Percentiles rank a stretch among this genome's conserved stretches.
Evolutionary conservation across 1,284 basidiomycete genomes (phyloP).

Genomic region (Fomitiporia mediterranea): DNA sequence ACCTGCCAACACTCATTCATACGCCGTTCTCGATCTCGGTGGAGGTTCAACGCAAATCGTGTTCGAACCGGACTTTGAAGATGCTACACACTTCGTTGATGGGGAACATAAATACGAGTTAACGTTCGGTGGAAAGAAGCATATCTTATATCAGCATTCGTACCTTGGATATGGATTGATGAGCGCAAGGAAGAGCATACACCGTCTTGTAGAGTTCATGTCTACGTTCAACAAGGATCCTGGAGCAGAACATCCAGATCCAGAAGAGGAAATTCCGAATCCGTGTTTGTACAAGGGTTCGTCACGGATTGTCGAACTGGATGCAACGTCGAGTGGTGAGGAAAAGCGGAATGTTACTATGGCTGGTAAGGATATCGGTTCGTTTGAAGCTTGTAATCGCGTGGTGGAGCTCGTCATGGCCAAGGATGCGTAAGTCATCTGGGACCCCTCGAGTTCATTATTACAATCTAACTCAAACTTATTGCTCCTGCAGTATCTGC

Average conservation of each 20-base stretch:
- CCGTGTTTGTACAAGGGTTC: slow-evolving; percentile 80
- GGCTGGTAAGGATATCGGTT: slow-evolving; percentile 74
- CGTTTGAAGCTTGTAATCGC: slow-evolving; percentile 82
- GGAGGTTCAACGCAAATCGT: slow-evolving; percentile 98
- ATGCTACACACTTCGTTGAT: slow-evolving; percentile 54
- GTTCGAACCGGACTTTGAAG: slow-evolving; percentile 78
- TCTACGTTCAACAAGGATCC: slow-evolving; percentile 39
- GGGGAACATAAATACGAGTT: slow-evolving; percentile 95
- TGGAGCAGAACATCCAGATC: slow-evolving; percentile 19
- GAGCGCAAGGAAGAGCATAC: slow-evolving; percentile 82
- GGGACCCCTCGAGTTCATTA: slow-evolving; percentile 10
- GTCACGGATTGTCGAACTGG: slow-evolving; percentile 63
- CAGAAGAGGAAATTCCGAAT: slow-evolving; percentile 43
- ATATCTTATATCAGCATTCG: slow-evolving; percentile 89
- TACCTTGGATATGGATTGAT: slow-evolving; percentile 96
- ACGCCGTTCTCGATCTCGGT: slow-evolving; percentile 94
- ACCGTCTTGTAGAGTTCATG: slow-evolving; percentile 88
- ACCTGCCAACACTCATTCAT: slow-evolving; percentile 52
- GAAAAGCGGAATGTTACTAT: slow-evolving; percentile 67
- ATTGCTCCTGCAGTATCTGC: slow-evolving; percentile 57
- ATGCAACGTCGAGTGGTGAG: slow-evolving; percentile 45
- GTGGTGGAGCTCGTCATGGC: slow-evolving; percentile 91
- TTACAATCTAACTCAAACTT: slow-evolving; percentile 13
- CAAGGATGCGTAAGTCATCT: slow-evolving; percentile 79
- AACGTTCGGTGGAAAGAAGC: slow-evolving; percentile 64